Evolutionary conservation across 1,284 basidiomycete genomes (phyloP).

Genomic region (Boletellus deceptivus): DNA sequence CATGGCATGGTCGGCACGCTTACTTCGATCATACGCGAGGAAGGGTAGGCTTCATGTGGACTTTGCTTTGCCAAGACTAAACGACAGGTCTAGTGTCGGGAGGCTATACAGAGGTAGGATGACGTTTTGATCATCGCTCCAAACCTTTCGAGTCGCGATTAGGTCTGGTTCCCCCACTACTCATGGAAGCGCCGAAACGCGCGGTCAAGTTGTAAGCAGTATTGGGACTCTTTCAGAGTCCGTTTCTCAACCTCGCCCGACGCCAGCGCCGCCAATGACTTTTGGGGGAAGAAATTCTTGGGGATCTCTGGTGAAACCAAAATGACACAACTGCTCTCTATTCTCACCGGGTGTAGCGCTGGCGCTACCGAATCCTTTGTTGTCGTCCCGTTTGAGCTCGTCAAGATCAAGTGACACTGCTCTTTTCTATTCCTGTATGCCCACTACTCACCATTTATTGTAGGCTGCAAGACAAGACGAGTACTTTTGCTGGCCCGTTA

Average conservation of each 20-base stretch:
- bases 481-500: slow-evolving; percentile 85
- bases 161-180: slow-evolving; percentile 90
- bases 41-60: slow-evolving; percentile 62
- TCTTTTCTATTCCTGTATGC: slow-evolving; percentile 1
- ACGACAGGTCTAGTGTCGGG: slow-evolving; percentile 53
- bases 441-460: slow-evolving; percentile 4
- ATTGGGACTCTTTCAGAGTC: neutral
- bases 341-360: slow-evolving; percentile 89
- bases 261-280: slow-evolving; percentile 80
- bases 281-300: slow-evolving; percentile 85
- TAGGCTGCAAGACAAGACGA: slow-evolving; percentile 89
- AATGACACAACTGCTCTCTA: slow-evolving; percentile 86
- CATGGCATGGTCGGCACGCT: slow-evolving; percentile 84
- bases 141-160: neutral
- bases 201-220: slow-evolving; percentile 88
- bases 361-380: slow-evolving; percentile 95
- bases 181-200: slow-evolving; percentile 97
- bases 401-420: slow-evolving; percentile 78
- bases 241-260: neutral
- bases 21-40: slow-evolving; percentile 72
- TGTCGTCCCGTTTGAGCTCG: slow-evolving; percentile 94
- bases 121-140: neutral
- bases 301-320: slow-evolving; percentile 65
- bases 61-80: slow-evolving; percentile 20
- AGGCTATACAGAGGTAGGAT: slow-evolving; percentile 81